Evolutionary conservation across 345 rosid genomes (phyloP).

Genomic region (Syzygium grande): DNA sequence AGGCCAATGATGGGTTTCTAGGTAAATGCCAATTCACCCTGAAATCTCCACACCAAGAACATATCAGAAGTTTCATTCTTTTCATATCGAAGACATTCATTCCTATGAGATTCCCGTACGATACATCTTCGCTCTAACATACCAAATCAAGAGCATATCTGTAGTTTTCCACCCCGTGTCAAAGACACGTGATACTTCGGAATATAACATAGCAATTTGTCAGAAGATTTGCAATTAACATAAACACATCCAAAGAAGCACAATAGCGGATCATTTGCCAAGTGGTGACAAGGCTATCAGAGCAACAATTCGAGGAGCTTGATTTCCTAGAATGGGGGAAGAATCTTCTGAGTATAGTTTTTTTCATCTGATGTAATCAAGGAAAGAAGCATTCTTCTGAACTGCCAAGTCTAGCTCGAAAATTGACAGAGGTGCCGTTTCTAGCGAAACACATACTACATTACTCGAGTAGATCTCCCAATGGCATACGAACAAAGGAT

Average conservation of each 20-base stretch:
- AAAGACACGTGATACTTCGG: not conserved
- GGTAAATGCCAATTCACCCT: not conserved
- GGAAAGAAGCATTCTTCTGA: not conserved
- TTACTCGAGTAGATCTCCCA: not conserved
- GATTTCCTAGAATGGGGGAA: not conserved
- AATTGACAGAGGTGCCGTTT: not conserved
- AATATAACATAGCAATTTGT: not conserved
- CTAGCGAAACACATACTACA: not conserved
- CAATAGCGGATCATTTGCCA: not conserved
- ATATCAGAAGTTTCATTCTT: not conserved
- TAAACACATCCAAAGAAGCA: not conserved
- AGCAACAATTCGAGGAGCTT: not conserved
- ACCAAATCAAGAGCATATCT: not conserved
- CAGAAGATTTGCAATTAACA: not conserved
- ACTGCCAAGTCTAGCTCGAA: not conserved
- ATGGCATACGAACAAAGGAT: not conserved
- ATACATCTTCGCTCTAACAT: not conserved
- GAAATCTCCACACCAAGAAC: not conserved
- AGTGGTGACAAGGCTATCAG: not conserved
- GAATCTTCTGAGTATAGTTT: not conserved
- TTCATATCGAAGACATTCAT: not conserved
- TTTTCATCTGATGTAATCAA: not conserved
- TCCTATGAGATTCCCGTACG: not conserved
- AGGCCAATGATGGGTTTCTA: not conserved
- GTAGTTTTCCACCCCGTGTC: not conserved